Percentiles rank a stretch among this genome's conserved stretches.
Evolutionary conservation across 805 yeast species (phyloP).

Genomic region (Wickerhamiella dianesei): DNA sequence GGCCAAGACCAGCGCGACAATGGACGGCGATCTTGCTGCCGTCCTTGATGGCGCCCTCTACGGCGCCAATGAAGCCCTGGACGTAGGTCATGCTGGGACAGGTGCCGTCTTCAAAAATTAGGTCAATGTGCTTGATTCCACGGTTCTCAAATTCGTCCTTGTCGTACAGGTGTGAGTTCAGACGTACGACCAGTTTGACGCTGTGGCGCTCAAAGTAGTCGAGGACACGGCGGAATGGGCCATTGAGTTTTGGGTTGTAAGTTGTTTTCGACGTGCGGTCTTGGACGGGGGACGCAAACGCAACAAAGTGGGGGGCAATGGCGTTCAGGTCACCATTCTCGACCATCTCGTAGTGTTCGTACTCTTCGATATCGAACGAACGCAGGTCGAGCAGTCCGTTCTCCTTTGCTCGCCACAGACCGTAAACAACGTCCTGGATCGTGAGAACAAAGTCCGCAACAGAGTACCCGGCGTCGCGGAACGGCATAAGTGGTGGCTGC

Average conservation of each 20-base stretch:
- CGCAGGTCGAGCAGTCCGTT: conserved; percentile 78
- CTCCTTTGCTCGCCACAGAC: conserved; percentile 95
- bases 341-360: conserved; percentile 87
- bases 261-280: conserved; percentile 16
- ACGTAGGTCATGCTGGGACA: conserved; percentile 93
- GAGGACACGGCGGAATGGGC: conserved; percentile 43
- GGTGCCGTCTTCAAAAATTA: conserved; percentile 96
- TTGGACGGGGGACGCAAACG: conserved; percentile 88
- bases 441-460: conserved; percentile 87
- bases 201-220: conserved; percentile 58
- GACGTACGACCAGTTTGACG: conserved; percentile 80
- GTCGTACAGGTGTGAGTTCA: conserved; percentile 85
- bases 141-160: conserved; percentile 66
- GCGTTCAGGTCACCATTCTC: conserved; percentile 95
- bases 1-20: conserved; percentile 94
- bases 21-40: conserved; percentile 98
- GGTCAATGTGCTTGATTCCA: conserved; percentile 80
- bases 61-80: conserved; percentile 85
- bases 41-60: conserved; percentile 69
- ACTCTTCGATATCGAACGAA: conserved; percentile 74
- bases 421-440: conserved; percentile 90
- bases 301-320: conserved; percentile 84
- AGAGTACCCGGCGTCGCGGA: conserved; percentile 95
- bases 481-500: conserved; percentile 87
- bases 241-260: conserved; percentile 12